Evolutionary conservation across 2,329 filamentous ascomycete genomes (phyloP).

Genomic region (Trichothecium sympodiale): DNA sequence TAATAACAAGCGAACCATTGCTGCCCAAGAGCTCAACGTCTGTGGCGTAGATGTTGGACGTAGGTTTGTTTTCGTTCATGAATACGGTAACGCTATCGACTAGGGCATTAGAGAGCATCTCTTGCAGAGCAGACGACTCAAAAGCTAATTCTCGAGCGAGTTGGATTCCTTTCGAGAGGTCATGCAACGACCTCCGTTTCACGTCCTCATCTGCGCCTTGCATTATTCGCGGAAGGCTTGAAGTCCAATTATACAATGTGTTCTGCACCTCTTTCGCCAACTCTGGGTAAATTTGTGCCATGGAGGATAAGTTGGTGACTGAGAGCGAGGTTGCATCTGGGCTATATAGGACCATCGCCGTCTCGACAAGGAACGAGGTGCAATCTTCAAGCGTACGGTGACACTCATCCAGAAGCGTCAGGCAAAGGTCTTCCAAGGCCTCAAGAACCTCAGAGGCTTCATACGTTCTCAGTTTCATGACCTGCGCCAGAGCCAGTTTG

Average conservation of each 20-base stretch:
- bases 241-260: slow-evolving; percentile 70
- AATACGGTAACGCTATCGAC: slow-evolving; percentile 58
- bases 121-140: slow-evolving; percentile 55
- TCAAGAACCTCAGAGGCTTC: slow-evolving; percentile 56
- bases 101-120: slow-evolving; percentile 55
- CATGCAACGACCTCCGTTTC: slow-evolving; percentile 61
- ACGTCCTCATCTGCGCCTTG: slow-evolving; percentile 71
- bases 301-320: slow-evolving; percentile 43
- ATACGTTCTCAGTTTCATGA: slow-evolving; percentile 65
- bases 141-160: slow-evolving; percentile 53
- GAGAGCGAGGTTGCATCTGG: slow-evolving; percentile 29
- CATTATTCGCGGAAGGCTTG: slow-evolving; percentile 70
- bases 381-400: slow-evolving; percentile 60
- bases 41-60: neutral
- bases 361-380: slow-evolving; percentile 65
- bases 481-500: slow-evolving; percentile 67
- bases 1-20: neutral
- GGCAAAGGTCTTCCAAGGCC: slow-evolving; percentile 59
- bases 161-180: slow-evolving; percentile 64
- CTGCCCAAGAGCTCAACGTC: slow-evolving; percentile 1
- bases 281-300: slow-evolving; percentile 51
- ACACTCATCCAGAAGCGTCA: slow-evolving; percentile 69
- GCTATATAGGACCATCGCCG: slow-evolving; percentile 57
- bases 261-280: slow-evolving; percentile 56
- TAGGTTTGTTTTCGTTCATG: slow-evolving; percentile 6